Conservation (phyloP, 2,329 filamentous ascomycete genomes). For the Immersiporthe knoxdaviesiana region DNA sequence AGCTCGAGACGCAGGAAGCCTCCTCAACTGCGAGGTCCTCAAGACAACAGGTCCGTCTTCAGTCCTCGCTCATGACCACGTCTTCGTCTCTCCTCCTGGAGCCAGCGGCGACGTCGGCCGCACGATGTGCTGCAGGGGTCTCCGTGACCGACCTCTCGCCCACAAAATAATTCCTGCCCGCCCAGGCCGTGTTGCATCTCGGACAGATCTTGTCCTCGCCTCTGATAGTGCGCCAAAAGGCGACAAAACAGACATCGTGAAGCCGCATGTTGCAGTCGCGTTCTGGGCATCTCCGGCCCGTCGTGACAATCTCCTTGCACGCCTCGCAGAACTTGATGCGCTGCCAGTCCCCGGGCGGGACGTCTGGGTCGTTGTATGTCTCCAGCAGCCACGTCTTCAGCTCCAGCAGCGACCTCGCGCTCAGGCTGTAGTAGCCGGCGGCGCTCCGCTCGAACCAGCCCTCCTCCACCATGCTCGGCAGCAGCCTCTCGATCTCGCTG, state of each 20-base stretch:
- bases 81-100: conserved; percentile 40
- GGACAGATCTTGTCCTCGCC: conserved; percentile 63
- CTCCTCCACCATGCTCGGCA: conserved; percentile 72
- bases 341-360: conserved; percentile 64
- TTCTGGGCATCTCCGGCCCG: conserved; percentile 76
- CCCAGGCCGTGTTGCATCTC: conserved; percentile 57
- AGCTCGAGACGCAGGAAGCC: not conserved
- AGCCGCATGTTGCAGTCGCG: conserved; percentile 70
- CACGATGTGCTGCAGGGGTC: conserved; percentile 53
- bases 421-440: conserved; percentile 74
- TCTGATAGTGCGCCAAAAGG: conserved; percentile 70
- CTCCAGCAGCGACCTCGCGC: conserved; percentile 81
- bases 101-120: conserved; percentile 41
- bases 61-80: conserved; percentile 36
- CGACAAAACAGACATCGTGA: conserved; percentile 75
- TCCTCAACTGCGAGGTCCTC: not conserved
- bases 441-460: conserved; percentile 82
- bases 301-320: conserved; percentile 87
- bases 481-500: conserved; percentile 73
- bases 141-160: conserved; percentile 61
- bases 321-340: conserved; percentile 86
- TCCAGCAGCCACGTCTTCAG: conserved; percentile 82
- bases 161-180: conserved; percentile 53
- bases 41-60: not conserved
- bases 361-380: conserved; percentile 79